Evolutionary conservation across 768 basidiomycete species (phyloP).

Genomic region (Scleroderma citrinum): DNA sequence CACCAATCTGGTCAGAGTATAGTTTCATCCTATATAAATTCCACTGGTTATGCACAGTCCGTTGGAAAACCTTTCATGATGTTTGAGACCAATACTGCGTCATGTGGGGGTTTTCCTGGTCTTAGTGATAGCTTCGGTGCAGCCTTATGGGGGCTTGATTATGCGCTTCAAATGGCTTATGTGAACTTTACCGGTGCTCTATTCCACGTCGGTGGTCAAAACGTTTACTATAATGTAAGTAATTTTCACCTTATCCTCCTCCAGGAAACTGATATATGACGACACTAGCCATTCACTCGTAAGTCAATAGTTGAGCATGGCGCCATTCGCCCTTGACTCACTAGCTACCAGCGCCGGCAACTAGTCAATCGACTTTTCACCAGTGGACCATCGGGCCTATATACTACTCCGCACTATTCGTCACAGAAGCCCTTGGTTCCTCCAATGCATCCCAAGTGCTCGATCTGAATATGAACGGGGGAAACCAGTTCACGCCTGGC

Average conservation of each 20-base stretch:
- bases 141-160: slow-evolving; percentile 49
- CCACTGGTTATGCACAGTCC: slow-evolving; percentile 36
- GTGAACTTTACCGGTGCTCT: slow-evolving; percentile 39
- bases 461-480: slow-evolving; percentile 52
- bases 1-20: slow-evolving; percentile 48
- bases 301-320: neutral
- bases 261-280: neutral
- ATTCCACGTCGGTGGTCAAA: slow-evolving; percentile 56
- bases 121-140: slow-evolving; percentile 56
- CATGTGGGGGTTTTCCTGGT: slow-evolving; percentile 43
- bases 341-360: slow-evolving; percentile 38
- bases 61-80: slow-evolving; percentile 42
- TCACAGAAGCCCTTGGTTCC: slow-evolving; percentile 67
- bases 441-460: slow-evolving; percentile 59
- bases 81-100: slow-evolving; percentile 54
- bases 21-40: slow-evolving; percentile 46
- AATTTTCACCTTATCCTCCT: slow-evolving; percentile 6
- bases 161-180: slow-evolving; percentile 46
- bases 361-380: slow-evolving; percentile 50
- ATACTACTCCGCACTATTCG: slow-evolving; percentile 67
- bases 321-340: slow-evolving; percentile 11
- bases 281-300: slow-evolving; percentile 35
- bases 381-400: slow-evolving; percentile 72
- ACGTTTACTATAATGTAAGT: slow-evolving; percentile 58
- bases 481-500: slow-evolving; percentile 53